phyloP scores from a whole-genome alignment of 2,329 filamentous ascomycete species.

The Corinectria fuckeliana region DNA sequence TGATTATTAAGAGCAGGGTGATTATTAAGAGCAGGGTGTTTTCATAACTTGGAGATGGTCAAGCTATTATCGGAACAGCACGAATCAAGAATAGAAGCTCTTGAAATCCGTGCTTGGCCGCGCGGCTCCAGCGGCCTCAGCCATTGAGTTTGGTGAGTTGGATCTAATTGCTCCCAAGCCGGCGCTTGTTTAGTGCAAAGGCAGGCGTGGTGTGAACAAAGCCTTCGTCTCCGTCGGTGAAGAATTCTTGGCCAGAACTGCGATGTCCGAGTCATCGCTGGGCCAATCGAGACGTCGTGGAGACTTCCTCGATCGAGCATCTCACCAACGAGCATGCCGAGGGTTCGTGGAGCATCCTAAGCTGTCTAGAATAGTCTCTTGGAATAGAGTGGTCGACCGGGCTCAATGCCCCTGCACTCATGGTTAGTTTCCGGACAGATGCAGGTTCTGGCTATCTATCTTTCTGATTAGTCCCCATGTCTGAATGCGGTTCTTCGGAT shows the following conservation, averaged over 20 bases:
- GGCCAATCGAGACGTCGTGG: not conserved
- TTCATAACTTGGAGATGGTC: not conserved
- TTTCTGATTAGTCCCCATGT: no score
- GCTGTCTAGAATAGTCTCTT: no score
- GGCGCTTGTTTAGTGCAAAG: constrained; percentile 6
- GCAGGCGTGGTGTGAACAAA: constrained; percentile 1
- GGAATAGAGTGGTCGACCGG: no score
- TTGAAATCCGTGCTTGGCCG: not conserved
- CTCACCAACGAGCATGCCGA: not conserved
- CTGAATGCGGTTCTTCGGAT: constrained; percentile 3
- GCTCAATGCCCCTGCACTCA: no score
- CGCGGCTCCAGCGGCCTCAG: not conserved
- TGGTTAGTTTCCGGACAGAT: no score
- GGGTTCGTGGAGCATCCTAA: constrained; percentile 5
- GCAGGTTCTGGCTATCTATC: no score
- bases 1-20: not conserved
- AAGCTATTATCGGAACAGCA: not conserved
- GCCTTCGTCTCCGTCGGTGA: constrained; percentile 1
- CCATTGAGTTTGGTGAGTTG: not conserved
- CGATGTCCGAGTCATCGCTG: constrained; percentile 1
- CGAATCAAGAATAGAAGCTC: not conserved
- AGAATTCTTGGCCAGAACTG: not conserved
- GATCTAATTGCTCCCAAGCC: not conserved
- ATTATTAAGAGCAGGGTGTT: not conserved
- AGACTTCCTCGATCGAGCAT: not conserved